phyloP scores from a whole-genome alignment of 2,329 filamentous ascomycete genomes.

The Aureobasidium mangrovei region DNA sequence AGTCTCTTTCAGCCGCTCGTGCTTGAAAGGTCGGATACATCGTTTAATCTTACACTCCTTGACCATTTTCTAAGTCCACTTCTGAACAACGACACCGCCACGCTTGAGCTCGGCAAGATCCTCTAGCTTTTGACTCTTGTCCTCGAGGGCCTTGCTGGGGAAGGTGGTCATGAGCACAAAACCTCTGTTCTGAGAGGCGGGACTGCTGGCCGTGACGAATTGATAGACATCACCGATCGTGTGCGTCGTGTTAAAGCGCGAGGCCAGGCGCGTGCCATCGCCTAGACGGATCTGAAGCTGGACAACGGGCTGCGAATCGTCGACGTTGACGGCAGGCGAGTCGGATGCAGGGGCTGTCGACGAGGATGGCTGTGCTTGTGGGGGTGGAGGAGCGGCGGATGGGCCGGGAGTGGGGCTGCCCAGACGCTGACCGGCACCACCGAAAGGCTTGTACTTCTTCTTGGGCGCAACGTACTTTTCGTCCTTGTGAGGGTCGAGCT shows the following conservation, averaged over 20 bases:
- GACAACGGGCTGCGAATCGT: conserved; percentile 58
- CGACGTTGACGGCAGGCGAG: conserved; percentile 42
- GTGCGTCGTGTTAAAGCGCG: conserved; percentile 71
- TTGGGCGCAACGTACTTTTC: conserved; percentile 66
- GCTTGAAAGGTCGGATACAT: not conserved
- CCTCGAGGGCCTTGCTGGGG: conserved; percentile 69
- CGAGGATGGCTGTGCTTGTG: conserved; percentile 24
- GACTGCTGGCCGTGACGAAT: conserved; percentile 59
- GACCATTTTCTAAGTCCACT: conserved; percentile 35
- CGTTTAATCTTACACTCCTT: not conserved
- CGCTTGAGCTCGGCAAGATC: conserved; percentile 44
- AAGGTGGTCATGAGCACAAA: conserved; percentile 78
- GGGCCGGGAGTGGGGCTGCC: conserved; percentile 67
- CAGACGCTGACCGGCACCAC: conserved; percentile 61
- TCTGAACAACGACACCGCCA: conserved; percentile 48
- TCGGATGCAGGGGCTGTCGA: conserved; percentile 27
- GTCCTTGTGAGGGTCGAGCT: conserved; percentile 63
- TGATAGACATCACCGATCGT: conserved; percentile 70
- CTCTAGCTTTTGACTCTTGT: conserved; percentile 45
- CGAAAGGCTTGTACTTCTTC: conserved; percentile 67
- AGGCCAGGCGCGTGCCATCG: conserved; percentile 67
- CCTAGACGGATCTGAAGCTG: conserved; percentile 69
- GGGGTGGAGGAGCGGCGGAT: conserved; percentile 25
- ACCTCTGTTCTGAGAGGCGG: conserved; percentile 47
- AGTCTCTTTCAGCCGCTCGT: too few species aligned